Evolutionary conservation across 805 yeast genomes (phyloP), one percentile per base, ranked within the genome.

Genomic region (Myxozyma geophila): DNA sequence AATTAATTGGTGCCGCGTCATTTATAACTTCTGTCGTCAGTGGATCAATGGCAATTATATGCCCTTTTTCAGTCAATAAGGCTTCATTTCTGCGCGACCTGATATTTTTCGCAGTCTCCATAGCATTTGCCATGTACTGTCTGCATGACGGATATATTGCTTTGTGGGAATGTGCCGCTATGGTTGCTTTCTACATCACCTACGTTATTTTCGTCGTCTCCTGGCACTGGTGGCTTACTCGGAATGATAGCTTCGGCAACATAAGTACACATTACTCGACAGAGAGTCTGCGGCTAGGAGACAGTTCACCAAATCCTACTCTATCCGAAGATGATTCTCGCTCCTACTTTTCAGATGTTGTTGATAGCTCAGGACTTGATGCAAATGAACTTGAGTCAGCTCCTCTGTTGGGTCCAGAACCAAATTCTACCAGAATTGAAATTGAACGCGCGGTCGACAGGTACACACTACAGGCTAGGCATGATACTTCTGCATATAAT

Each of bases 1-100:
- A 92, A 74, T 78, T 93, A n/a, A 76, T 92, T 39, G 98, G 99
- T 0, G 95, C 97, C 1, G 89, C 96, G 0, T 84, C 89, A 51
- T 92, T 95, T 72, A 85, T 92, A 17, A 81, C 89, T 2, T 85
- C 93, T 0, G 87, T 90, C 12, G 89, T 93, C 0, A 80, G 90
- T 28, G 98, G 98, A 0, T 74, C 85, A 0, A 88, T 93, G 83
- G 87, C 90, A 0, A 74, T 92, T 0, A 74, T 86, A 0, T 80
- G 82, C 43, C 92, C 96, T 0, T 86, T 87, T 65, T 75, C 82
- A 58, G 88, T 90, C 21, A 71, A 73, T 35, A 64, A 67, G 46
- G 63, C 63, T 33, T 67, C 76, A 41, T 89, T 91, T 71, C 47
- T 85, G 6, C 78, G 87, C 64, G 98, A 93, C 73, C 69, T 85